These are phyloP conservation scores for Lactarius indigo DNA, from an alignment of 768 basidiomycete species.

Conservation along the genomic window DNA sequence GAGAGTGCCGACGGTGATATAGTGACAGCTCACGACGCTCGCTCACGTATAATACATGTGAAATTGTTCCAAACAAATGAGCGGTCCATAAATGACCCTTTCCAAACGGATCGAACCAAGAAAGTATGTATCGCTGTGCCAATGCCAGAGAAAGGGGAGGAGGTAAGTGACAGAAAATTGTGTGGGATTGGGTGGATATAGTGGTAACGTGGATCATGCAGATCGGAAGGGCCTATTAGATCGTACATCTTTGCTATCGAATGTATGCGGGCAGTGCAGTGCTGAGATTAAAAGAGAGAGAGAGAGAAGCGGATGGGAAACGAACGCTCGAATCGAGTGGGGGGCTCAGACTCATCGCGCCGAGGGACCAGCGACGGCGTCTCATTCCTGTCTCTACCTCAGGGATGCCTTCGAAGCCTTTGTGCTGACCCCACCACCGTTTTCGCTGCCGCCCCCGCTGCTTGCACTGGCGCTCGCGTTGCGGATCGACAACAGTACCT, in stretches of 20 bases:
- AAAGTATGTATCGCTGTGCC: slow-evolving; percentile 8
- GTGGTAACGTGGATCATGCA: slow-evolving; percentile 19
- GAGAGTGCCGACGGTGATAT: too few species aligned
- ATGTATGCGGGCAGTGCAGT: neutral
- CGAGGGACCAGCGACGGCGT: too few species aligned
- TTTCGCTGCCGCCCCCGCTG: slow-evolving; percentile 1
- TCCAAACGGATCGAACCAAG: slow-evolving; percentile 8
- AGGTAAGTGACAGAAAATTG: neutral
- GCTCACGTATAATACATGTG: slow-evolving; percentile 12
- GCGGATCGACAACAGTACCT: slow-evolving; percentile 70
- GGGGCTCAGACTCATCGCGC: too few species aligned
- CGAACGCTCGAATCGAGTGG: too few species aligned
- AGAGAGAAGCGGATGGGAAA: too few species aligned
- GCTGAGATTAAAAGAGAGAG: too few species aligned
- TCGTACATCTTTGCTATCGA: neutral
- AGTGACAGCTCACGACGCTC: too few species aligned
- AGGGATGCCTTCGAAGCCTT: slow-evolving; percentile 13
- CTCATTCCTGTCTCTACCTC: slow-evolving; percentile 4
- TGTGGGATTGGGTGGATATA: neutral
- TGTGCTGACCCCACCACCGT: slow-evolving; percentile 2
- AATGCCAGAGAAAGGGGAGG: neutral
- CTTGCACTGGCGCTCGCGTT: slow-evolving; percentile 45
- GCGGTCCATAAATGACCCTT: slow-evolving; percentile 1
- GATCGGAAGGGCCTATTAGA: slow-evolving; percentile 16
- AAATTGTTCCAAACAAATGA: slow-evolving; percentile 5